Percentiles rank a stretch among this genome's conserved stretches.
phyloP scores from a whole-genome alignment of 2,329 filamentous ascomycete species.

The Didymella glomerata region DNA sequence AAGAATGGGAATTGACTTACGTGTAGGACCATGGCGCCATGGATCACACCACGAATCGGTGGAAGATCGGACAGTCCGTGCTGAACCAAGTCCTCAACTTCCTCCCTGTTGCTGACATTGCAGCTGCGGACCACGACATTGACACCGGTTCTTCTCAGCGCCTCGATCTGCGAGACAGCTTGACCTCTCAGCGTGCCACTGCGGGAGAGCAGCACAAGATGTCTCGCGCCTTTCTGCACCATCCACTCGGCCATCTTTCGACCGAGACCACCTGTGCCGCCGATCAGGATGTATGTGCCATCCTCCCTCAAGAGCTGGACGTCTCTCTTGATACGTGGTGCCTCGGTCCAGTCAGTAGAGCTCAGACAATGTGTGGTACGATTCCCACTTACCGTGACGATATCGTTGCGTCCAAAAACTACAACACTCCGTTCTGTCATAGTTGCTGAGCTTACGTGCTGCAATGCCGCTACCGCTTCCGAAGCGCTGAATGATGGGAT shows the following conservation, averaged over 20 bases:
- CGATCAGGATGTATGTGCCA: conserved; percentile 41
- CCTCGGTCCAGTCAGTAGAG: conserved; percentile 11
- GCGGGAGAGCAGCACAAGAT: conserved; percentile 36
- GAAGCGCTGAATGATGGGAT: conserved; percentile 26
- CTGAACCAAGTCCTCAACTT: conserved; percentile 21
- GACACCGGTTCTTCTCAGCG: conserved; percentile 24
- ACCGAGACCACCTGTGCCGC: conserved; percentile 42
- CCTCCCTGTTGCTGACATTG: conserved; percentile 26
- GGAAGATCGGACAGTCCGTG: conserved; percentile 24
- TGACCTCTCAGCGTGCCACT: conserved; percentile 25
- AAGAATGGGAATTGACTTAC: conserved; percentile 17
- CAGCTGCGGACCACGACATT: conserved; percentile 29
- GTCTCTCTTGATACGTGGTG: conserved; percentile 22
- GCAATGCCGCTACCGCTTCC: conserved; percentile 26
- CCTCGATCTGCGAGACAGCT: conserved; percentile 27
- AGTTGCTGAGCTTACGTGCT: conserved; percentile 22
- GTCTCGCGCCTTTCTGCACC: conserved; percentile 34
- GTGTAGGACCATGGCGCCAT: conserved; percentile 27
- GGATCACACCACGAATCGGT: conserved; percentile 28
- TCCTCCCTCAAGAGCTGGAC: conserved; percentile 21
- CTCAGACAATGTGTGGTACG: background rate
- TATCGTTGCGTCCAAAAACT: conserved; percentile 28
- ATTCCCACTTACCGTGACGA: conserved; percentile 28
- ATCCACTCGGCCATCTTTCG: conserved; percentile 40
- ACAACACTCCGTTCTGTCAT: conserved; percentile 29